Conservation (phyloP, 2,329 filamentous ascomycete species). For the Neopestalotiopsis rosae region DNA sequence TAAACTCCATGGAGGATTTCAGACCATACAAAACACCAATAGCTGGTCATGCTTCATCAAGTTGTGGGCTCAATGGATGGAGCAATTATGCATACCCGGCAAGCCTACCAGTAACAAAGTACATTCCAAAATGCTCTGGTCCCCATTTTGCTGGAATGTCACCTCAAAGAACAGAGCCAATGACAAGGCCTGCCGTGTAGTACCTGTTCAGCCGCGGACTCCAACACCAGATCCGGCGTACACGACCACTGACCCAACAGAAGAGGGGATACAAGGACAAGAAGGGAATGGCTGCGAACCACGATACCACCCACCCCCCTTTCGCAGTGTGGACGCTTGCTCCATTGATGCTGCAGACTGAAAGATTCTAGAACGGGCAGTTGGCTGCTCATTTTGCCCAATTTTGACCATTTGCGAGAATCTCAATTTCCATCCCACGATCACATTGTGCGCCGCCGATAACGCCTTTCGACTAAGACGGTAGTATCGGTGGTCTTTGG, state of each 20-base stretch:
- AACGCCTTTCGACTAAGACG: neutral
- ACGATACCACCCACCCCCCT: neutral
- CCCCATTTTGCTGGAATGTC: neutral
- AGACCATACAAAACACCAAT: neutral
- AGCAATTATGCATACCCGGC: neutral
- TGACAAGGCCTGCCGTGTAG: too few species aligned
- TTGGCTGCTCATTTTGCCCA: neutral
- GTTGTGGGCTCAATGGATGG: neutral
- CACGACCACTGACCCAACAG: neutral
- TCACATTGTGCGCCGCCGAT: neutral
- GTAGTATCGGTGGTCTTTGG: neutral
- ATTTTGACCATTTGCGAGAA: neutral
- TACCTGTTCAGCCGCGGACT: neutral
- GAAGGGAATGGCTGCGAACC: neutral
- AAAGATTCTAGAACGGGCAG: neutral
- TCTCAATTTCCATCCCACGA: slow-evolving; percentile 1
- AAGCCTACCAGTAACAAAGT: neutral
- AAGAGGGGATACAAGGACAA: neutral
- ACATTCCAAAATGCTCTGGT: neutral
- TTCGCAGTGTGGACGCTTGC: neutral
- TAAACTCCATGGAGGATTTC: neutral
- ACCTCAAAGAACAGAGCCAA: neutral
- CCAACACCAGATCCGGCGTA: neutral
- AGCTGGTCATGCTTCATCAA: neutral
- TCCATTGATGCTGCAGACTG: neutral